These are phyloP conservation scores for Arthrobotrys iridis DNA, from an alignment of 2,329 filamentous ascomycete species.

Conservation along the genomic window DNA sequence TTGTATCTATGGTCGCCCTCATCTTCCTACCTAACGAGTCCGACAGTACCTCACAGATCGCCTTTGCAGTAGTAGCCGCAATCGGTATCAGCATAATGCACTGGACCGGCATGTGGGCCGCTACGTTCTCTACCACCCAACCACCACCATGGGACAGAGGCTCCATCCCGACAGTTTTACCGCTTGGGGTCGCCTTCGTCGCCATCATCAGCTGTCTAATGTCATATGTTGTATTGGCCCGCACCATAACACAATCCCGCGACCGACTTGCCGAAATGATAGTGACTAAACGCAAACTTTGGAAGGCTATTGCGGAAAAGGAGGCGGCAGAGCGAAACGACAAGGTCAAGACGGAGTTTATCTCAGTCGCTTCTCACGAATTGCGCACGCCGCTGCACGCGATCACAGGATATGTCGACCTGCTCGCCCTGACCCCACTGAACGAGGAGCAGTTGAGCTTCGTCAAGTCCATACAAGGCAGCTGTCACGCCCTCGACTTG, in stretches of 20 bases:
- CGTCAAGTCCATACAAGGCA: constrained; percentile 66
- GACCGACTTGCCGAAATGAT: constrained; percentile 51
- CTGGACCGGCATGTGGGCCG: constrained; percentile 53
- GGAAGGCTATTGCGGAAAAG: constrained; percentile 52
- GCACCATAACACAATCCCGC: constrained; percentile 51
- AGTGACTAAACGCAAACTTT: constrained; percentile 50
- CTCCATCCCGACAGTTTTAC: constrained; percentile 38
- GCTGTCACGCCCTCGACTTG: constrained; percentile 67
- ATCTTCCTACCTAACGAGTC: constrained; percentile 44
- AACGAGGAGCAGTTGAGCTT: constrained; percentile 65
- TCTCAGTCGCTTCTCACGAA: constrained; percentile 71
- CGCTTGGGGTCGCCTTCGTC: constrained; percentile 49
- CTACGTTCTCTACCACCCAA: constrained; percentile 42
- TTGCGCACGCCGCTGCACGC: constrained; percentile 71
- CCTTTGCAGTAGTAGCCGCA: constrained; percentile 41
- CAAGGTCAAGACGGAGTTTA: constrained; percentile 69
- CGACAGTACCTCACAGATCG: constrained; percentile 29
- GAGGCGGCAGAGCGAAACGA: constrained; percentile 58
- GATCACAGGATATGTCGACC: constrained; percentile 67
- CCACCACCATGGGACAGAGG: constrained; percentile 48
- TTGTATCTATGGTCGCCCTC: constrained; percentile 39
- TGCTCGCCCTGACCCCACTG: constrained; percentile 67
- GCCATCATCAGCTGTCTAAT: constrained; percentile 50
- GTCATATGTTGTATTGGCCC: constrained; percentile 52
- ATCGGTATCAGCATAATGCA: constrained; percentile 49